Conservation (phyloP, 805 yeast species). For the Saturnispora dispora region DNA sequence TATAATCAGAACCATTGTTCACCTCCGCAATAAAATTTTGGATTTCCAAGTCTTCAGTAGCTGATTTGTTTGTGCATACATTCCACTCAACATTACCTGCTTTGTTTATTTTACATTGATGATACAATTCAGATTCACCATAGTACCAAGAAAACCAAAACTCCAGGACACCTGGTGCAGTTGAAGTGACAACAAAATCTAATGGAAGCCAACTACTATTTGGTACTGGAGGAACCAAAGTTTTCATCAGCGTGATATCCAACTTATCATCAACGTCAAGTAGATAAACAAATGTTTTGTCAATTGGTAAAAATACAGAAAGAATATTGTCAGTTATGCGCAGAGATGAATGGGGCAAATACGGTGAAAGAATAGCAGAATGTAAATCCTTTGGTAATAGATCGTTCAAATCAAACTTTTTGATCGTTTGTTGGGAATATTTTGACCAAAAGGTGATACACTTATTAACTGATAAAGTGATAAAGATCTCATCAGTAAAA, state of each 20-base stretch:
- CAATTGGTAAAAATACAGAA: conserved; percentile 23
- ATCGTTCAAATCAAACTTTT: conserved; percentile 18
- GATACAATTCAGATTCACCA: conserved; percentile 17
- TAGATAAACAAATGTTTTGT: conserved; percentile 17
- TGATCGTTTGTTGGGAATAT: conserved; percentile 21
- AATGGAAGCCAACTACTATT: conserved; percentile 22
- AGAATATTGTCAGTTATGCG: conserved; percentile 12
- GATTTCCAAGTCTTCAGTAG: conserved; percentile 7
- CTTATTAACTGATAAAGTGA: conserved; percentile 47
- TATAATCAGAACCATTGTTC: conserved; percentile 4
- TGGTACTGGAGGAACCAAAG: conserved; percentile 14
- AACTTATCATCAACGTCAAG: conserved; percentile 12
- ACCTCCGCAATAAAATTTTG: conserved; percentile 11
- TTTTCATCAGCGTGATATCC: conserved; percentile 6
- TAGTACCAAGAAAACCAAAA: conserved; percentile 22
- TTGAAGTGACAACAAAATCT: conserved; percentile 12
- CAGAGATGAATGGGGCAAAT: conserved; percentile 16
- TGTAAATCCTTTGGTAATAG: conserved; percentile 18
- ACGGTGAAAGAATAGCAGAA: conserved; percentile 15
- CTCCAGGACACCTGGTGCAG: conserved; percentile 1
- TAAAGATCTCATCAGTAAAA: conserved; percentile 11
- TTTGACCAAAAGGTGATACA: conserved; percentile 55
- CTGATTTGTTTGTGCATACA: conserved; percentile 5
- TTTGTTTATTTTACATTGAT: conserved; percentile 14
- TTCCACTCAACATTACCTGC: conserved; percentile 14